Percentiles rank a stretch among this genome's conserved stretches.
Evolutionary conservation across 805 yeast species (phyloP).

Genomic region (Clavispora fructus): DNA sequence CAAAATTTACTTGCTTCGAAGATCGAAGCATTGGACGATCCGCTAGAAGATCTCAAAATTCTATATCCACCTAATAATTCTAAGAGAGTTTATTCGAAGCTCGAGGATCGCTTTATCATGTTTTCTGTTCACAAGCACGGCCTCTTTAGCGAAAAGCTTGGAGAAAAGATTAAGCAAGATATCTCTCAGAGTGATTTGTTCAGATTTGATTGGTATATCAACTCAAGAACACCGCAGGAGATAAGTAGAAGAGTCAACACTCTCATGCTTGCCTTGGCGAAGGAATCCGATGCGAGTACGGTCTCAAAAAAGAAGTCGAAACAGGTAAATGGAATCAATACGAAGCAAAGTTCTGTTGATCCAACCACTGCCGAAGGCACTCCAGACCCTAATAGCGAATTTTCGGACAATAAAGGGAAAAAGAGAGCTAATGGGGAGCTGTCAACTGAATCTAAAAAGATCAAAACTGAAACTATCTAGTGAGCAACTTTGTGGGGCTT

Average conservation of each 20-base stretch:
- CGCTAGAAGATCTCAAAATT: slow-evolving; percentile 57
- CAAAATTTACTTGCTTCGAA: slow-evolving; percentile 50
- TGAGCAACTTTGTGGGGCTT: too few relatives aligned
- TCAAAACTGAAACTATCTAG: slow-evolving; percentile 3
- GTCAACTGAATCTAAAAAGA: slow-evolving; percentile 2
- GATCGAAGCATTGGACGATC: slow-evolving; percentile 49
- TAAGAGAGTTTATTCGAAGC: slow-evolving; percentile 61
- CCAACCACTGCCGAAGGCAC: slow-evolving; percentile 21
- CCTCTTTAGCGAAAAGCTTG: slow-evolving; percentile 50
- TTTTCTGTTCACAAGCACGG: slow-evolving; percentile 63
- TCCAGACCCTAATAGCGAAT: slow-evolving; percentile 5
- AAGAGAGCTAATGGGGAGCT: not conserved
- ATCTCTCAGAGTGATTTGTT: slow-evolving; percentile 55
- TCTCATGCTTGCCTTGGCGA: slow-evolving; percentile 58
- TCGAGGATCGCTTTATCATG: slow-evolving; percentile 67
- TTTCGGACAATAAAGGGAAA: not conserved
- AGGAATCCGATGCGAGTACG: slow-evolving; percentile 60
- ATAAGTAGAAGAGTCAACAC: slow-evolving; percentile 66
- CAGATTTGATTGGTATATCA: slow-evolving; percentile 68
- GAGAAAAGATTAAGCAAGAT: slow-evolving; percentile 62
- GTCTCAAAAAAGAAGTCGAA: slow-evolving; percentile 42
- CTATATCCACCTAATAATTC: slow-evolving; percentile 83
- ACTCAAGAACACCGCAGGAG: slow-evolving; percentile 68
- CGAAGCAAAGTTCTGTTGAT: slow-evolving; percentile 33
- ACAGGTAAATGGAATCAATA: slow-evolving; percentile 17